Conservation (phyloP, 2,329 filamentous ascomycete species). For the Didymella pomorum region DNA sequence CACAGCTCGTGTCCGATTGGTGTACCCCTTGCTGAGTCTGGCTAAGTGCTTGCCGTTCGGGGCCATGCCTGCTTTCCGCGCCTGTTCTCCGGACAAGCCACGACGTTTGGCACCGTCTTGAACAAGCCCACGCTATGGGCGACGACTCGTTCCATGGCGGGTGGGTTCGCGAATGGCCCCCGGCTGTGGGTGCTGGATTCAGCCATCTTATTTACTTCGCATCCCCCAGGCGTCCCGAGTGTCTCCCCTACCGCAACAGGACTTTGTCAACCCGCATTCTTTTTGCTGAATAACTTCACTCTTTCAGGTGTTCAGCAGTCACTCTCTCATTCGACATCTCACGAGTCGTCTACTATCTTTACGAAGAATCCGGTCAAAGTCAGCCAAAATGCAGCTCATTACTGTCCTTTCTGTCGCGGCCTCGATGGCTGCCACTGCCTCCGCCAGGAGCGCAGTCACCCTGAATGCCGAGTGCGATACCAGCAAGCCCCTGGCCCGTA, state of each 20-base stretch:
- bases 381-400: conserved; percentile 46
- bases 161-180: conserved; percentile 40
- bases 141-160: conserved; percentile 47
- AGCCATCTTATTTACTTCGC: conserved; percentile 49
- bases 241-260: conserved; percentile 45
- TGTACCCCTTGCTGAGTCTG: conserved; percentile 30
- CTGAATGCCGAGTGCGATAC: conserved; percentile 29
- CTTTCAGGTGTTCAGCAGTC: conserved; percentile 51
- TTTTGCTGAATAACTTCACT: conserved; percentile 53
- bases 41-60: conserved; percentile 29
- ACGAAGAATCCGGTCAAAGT: conserved; percentile 25
- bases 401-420: conserved; percentile 42
- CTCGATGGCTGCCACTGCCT: conserved; percentile 42
- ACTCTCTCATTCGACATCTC: conserved; percentile 41
- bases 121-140: conserved; percentile 43
- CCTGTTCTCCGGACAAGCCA: conserved; percentile 42
- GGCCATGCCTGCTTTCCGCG: conserved; percentile 35
- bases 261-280: conserved; percentile 47
- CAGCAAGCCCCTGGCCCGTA: conserved; percentile 32
- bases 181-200: conserved; percentile 38
- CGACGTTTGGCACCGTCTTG: conserved; percentile 44
- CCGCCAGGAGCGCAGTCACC: conserved; percentile 31
- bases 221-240: conserved; percentile 41
- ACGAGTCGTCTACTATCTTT: conserved; percentile 31
- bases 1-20: conserved; percentile 43